These are phyloP conservation scores for Saccharomycopsis fodiens DNA, from an alignment of 805 yeast genomes.

Conservation along the genomic window DNA sequence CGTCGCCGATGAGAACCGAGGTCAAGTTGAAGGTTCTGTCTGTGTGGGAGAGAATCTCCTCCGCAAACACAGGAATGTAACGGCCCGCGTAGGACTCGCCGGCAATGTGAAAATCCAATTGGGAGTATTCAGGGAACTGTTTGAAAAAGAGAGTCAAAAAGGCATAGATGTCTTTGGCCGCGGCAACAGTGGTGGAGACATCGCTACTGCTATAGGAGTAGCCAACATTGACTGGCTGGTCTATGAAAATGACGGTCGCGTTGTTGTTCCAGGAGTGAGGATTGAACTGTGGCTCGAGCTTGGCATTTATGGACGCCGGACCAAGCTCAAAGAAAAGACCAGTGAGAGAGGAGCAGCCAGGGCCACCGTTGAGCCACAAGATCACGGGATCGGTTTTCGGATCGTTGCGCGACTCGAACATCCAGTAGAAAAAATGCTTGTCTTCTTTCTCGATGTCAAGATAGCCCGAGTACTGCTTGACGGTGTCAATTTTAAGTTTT, in stretches of 20 bases:
- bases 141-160: constrained; percentile 73
- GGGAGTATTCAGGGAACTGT: constrained; percentile 53
- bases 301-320: constrained; percentile 59
- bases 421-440: constrained; percentile 60
- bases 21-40: constrained; percentile 55
- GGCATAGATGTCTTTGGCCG: constrained; percentile 76
- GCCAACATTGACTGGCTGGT: constrained; percentile 86
- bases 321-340: constrained; percentile 86
- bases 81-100: constrained; percentile 95
- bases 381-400: constrained; percentile 81
- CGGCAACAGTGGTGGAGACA: constrained; percentile 69
- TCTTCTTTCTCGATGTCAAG: constrained; percentile 78
- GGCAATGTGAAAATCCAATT: constrained; percentile 71
- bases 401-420: constrained; percentile 81
- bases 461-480: constrained; percentile 79
- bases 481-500: constrained; percentile 71
- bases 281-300: constrained; percentile 57
- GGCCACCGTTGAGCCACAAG: constrained; percentile 92
- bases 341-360: constrained; percentile 86
- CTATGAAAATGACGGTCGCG: constrained; percentile 80
- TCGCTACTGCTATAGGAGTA: constrained; percentile 58
- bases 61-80: constrained; percentile 84
- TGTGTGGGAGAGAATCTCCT: constrained; percentile 62
- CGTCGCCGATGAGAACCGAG: constrained; percentile 84
- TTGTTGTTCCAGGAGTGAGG: constrained; percentile 80